Conservation (phyloP, 495 filamentous ascomycete genomes). For the Corynascus novoguineensis region DNA sequence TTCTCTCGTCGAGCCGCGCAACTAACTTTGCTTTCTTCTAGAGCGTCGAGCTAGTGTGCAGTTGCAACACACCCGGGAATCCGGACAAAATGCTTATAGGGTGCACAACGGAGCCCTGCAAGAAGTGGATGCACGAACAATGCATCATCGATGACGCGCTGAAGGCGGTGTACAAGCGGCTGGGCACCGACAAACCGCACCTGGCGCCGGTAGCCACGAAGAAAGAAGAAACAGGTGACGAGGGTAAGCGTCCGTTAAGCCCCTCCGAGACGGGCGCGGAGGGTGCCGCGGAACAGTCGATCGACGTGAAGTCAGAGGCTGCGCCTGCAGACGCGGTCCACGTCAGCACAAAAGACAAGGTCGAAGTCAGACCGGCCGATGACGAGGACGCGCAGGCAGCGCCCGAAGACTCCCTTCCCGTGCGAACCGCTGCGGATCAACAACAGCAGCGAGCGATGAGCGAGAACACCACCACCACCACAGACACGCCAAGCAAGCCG, state of each 20-base stretch:
- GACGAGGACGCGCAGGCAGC: constrained; percentile 27
- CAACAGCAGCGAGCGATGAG: constrained; percentile 11
- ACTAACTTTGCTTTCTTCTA: constrained; percentile 26
- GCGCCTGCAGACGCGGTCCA: constrained; percentile 25
- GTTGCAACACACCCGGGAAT: constrained; percentile 57
- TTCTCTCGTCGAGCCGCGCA: neutral
- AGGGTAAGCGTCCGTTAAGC: constrained; percentile 38
- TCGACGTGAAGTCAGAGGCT: constrained; percentile 43
- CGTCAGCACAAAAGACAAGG: constrained; percentile 26
- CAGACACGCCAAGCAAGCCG: constrained; percentile 7
- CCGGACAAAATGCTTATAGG: constrained; percentile 55
- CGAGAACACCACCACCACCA: neutral
- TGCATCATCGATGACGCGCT: constrained; percentile 54
- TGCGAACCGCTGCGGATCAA: constrained; percentile 9
- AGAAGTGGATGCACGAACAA: constrained; percentile 58
- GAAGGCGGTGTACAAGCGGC: constrained; percentile 38
- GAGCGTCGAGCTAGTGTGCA: constrained; percentile 55
- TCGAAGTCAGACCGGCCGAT: constrained; percentile 25
- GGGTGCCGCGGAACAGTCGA: constrained; percentile 39
- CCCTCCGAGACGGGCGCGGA: constrained; percentile 40
- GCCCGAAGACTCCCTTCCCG: constrained; percentile 20
- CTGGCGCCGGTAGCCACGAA: constrained; percentile 31
- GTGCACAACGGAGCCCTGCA: constrained; percentile 52
- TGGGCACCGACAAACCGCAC: constrained; percentile 44
- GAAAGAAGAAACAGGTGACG: constrained; percentile 31